Base-by-base conservation (phyloP, 2,329 filamentous ascomycete species). In the Monosporascus cannonballus region DNA sequence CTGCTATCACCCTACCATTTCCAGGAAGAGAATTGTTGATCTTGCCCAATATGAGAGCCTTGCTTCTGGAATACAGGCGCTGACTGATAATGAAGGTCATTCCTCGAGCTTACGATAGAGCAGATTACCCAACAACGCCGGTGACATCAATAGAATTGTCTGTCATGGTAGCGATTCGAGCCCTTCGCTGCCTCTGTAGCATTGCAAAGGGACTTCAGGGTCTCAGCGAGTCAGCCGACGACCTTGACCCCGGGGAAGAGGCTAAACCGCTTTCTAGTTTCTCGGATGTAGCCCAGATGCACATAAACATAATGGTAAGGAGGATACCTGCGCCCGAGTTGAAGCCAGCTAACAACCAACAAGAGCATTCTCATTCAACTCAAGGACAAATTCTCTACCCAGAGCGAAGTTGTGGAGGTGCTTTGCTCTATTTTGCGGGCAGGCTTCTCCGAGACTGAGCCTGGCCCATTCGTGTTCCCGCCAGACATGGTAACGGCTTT, bases 381-480 rank as follows among this genome's bases (percentile, higher is more conserved):
- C 4, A 77, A 79, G 54, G 56, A 64, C 3, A 63, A 80, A 0
- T 85, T 90, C 46, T 77, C 74, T 3, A 71, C 69, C 2, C 83
- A 80, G 53, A 79, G 82, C 22, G 89, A 92, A 59, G 79, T 90
- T 11, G 78, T 87, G 22, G 88, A 92, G 62, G 77, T 82, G 4
- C 83, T 86, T 36, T 94, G 89, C 69, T 78, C 77, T 53, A 81
- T 92, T 47, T 76, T 93, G 48, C 82, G 85, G 41, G 80, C 84
- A 20, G 90, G 90, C 0, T 92, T 92, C 62, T 85, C 85, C 1
- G 90, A 95, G 67, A 79, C 77, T 0, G 80, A 84, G 25, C 81
- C 86, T 3, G 89, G 89, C 0, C 87, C 89, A 1, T 93, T 94
- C 61, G 88, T 92, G 8, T 83, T 95, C 55, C 79, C 85, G 3